phyloP scores from a whole-genome alignment of 2,329 filamentous ascomycete genomes.

The Colletotrichum tanaceti region DNA sequence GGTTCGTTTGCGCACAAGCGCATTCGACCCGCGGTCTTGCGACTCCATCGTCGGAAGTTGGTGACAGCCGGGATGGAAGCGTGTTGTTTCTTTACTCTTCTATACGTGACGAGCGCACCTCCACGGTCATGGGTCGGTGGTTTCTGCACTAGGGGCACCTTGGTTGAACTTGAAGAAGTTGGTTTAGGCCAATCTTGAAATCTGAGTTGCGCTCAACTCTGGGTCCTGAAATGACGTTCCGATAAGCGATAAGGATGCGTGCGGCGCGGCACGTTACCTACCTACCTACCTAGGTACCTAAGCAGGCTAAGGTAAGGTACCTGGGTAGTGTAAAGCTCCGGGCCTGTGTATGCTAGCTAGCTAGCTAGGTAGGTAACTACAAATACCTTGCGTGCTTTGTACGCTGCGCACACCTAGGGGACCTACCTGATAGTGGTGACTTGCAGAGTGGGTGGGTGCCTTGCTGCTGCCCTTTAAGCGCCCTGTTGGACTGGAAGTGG shows the following conservation, averaged over 20 bases:
- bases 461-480: slow-evolving; percentile 11
- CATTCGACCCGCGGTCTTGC: slow-evolving; percentile 56
- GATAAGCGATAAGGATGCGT: slow-evolving; percentile 23
- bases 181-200: slow-evolving; percentile 12
- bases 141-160: neutral
- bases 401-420: neutral
- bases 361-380: too few relatives aligned
- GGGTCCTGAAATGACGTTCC: slow-evolving; percentile 12
- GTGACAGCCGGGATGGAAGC: neutral
- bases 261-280: too few relatives aligned
- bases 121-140: neutral
- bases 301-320: too few relatives aligned
- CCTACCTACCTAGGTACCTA: too few relatives aligned
- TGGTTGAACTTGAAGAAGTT: neutral
- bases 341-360: too few relatives aligned
- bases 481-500: slow-evolving; percentile 30
- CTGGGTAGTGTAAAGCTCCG: too few relatives aligned
- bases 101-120: neutral
- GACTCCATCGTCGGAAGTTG: slow-evolving; percentile 52
- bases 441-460: slow-evolving; percentile 22
- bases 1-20: slow-evolving; percentile 75
- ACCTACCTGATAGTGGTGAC: neutral
- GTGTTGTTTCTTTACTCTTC: neutral
- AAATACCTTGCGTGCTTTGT: neutral
- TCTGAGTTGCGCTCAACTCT: slow-evolving; percentile 10